phyloP scores from a whole-genome alignment of 225 moss, liverwort and hornwort genomes.

The Ulota crispa region DNA sequence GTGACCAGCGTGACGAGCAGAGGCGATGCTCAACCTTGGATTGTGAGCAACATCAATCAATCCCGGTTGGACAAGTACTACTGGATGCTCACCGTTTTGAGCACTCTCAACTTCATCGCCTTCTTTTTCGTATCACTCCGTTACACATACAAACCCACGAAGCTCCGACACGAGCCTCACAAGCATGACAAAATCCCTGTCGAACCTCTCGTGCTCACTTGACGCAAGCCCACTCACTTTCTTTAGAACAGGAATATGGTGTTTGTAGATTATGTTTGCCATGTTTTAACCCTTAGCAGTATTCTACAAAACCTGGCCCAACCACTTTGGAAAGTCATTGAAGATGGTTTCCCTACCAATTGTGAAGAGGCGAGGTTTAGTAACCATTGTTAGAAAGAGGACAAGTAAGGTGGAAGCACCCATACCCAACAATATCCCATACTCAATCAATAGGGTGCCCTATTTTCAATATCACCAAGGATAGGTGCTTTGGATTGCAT shows the following conservation, averaged over 20 bases:
- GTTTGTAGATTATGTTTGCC: not conserved
- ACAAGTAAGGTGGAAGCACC: too few species aligned
- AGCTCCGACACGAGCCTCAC: not conserved
- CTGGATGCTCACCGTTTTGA: conserved; percentile 59
- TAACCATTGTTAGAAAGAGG: not conserved
- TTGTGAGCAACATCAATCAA: conserved; percentile 49
- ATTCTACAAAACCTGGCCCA: not conserved
- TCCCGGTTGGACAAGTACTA: conserved; percentile 77
- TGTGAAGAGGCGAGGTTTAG: not conserved
- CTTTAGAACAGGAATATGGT: not conserved
- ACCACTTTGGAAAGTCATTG: not conserved
- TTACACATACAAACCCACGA: conserved; percentile 42
- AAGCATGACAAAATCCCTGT: not conserved
- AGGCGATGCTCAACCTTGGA: conserved; percentile 42
- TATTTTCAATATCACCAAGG: too few species aligned
- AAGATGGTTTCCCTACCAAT: not conserved
- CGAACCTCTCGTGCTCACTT: conserved; percentile 20
- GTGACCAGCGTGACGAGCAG: conserved; percentile 43
- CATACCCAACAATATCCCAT: too few species aligned
- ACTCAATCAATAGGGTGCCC: too few species aligned
- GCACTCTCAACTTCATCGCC: conserved; percentile 51
- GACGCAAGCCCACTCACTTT: not conserved
- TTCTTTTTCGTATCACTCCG: conserved; percentile 58
- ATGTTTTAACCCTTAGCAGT: not conserved
- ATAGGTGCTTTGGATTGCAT: too few species aligned